These are phyloP conservation scores for Trichodelitschia bisporula DNA, from an alignment of 495 filamentous ascomycete genomes.

Conservation along the genomic window DNA sequence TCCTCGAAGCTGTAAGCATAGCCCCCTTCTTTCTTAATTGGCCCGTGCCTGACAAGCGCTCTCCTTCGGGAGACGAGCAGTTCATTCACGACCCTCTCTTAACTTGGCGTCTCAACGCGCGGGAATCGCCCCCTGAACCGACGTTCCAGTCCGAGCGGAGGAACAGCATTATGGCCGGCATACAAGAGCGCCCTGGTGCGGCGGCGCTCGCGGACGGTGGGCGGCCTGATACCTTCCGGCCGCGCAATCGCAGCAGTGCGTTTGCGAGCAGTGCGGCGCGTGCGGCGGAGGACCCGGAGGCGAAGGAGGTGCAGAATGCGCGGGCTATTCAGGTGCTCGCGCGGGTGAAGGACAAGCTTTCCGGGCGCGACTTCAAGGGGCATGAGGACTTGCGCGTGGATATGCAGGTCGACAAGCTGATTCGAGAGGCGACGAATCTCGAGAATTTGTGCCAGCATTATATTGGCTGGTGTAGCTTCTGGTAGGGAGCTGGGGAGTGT, in stretches of 20 bases:
- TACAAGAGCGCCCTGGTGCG: conserved; percentile 4
- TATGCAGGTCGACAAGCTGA: conserved; percentile 76
- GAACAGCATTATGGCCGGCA: conserved; percentile 38
- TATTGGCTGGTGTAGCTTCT: conserved; percentile 92
- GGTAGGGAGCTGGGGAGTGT: too few relatives aligned
- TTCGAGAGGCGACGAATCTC: conserved; percentile 81
- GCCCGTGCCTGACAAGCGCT: conserved; percentile 1
- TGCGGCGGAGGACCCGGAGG: conserved; percentile 16
- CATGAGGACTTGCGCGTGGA: conserved; percentile 66
- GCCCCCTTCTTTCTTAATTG: conserved; percentile 11
- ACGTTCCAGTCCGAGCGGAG: conserved; percentile 57
- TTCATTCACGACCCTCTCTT: conserved; percentile 97
- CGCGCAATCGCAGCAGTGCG: conserved; percentile 11
- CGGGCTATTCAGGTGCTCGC: conserved; percentile 77
- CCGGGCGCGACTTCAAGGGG: conserved; percentile 38
- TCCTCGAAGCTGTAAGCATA: conserved; percentile 89
- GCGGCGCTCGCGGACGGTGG: too few relatives aligned
- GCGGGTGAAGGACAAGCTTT: conserved; percentile 84
- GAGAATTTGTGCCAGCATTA: conserved; percentile 99
- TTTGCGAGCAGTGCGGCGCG: conserved; percentile 17
- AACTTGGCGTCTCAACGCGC: conserved; percentile 81
- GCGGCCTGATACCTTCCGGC: too few relatives aligned
- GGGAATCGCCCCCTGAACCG: conserved; percentile 54
- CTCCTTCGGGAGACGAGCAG: conserved; percentile 17
- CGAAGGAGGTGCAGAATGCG: conserved; percentile 70